Evolutionary conservation across 805 yeast genomes (phyloP), one percentile per base, ranked within the genome.

Genomic region (Metschnikowia similis): DNA sequence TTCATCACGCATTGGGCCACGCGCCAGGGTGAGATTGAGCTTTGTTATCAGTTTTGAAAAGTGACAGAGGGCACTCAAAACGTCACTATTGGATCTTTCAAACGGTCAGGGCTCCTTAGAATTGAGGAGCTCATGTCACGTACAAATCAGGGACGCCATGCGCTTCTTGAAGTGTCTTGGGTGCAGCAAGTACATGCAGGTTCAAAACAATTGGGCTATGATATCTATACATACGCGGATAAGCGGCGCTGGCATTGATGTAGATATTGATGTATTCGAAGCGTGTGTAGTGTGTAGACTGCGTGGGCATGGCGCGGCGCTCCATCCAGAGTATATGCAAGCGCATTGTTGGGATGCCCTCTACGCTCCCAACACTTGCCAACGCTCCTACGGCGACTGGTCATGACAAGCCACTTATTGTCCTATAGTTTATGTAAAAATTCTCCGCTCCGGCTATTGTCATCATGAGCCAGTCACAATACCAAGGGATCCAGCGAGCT

Each of bases 381-480:
- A 21, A 4, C 21, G 21, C 21, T 21, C 21, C 5, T 13, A 13
- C 35, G 35, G 35, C 7, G 35, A 16, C n/a, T 32, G n/a, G 13
- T 32, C 6, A 13, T 13, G 35, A n/a, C 8, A 32, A 5, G 6
- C 8, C 16, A 32, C 14, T 8, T 32, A 32, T 32, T 32, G 6
- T n/a, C 35, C 14, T 40, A 14, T 40, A 14, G 26, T 36, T 21
- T 6, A 4, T 21, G 39, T 35, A 16, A 21, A 35, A 9, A 14
- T 11, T n/a, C 16, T 8, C 27, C 8, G n/a, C 13, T 4, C n/a
- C 39, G 28, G 4, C 28, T 8, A 2, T 26, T 38, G 13, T 8
- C 13, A 41, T 41, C 44, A 41, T 41, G 45, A 41, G 21, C 45
- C 45, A 41, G 45, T 41, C 45, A 41, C 45, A 41, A 32, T 31